A percentile compares a stretch with the other conserved stretches of the same genome.
phyloP scores from a whole-genome alignment of 148 eudicot genomes.

The Rhododendron simsii region DNA sequence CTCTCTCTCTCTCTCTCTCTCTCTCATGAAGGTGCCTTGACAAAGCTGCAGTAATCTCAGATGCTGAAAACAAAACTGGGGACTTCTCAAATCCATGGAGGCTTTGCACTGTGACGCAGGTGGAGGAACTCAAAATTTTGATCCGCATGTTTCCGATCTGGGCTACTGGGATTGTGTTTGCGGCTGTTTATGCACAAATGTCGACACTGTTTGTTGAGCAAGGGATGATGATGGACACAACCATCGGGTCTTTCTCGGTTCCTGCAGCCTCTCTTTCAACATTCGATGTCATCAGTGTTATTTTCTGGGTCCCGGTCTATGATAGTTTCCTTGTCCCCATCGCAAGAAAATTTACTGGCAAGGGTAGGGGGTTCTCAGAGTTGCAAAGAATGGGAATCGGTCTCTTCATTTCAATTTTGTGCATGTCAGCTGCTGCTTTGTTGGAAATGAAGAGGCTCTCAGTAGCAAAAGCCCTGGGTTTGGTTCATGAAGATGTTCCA shows the following conservation, averaged over 20 bases:
- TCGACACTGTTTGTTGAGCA: constrained; percentile 49
- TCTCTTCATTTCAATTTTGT: constrained; percentile 36
- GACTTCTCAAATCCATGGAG: constrained; percentile 37
- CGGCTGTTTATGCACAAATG: constrained; percentile 47
- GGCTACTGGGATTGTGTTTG: constrained; percentile 48
- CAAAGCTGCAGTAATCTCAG: constrained; percentile 43
- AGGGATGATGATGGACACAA: constrained; percentile 46
- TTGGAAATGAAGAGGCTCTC: constrained; percentile 41
- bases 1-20: neutral
- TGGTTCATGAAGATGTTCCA: constrained; percentile 32
- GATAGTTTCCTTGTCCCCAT: constrained; percentile 37
- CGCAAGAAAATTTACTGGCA: constrained; percentile 36
- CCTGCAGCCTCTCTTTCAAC: constrained; percentile 45
- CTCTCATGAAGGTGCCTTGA: constrained; percentile 41
- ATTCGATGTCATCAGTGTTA: constrained; percentile 39
- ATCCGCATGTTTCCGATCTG: constrained; percentile 52
- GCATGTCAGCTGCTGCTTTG: constrained; percentile 46
- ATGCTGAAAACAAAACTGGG: constrained; percentile 23
- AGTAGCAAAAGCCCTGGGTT: constrained; percentile 29
- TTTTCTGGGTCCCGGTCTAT: constrained; percentile 48
- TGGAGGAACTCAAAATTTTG: constrained; percentile 47
- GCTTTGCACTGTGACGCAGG: constrained; percentile 50
- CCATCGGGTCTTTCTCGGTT: constrained; percentile 35
- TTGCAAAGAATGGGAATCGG: constrained; percentile 57
- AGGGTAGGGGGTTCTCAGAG: constrained; percentile 43